These are phyloP conservation scores for Nemania diffusa DNA, from an alignment of 2,329 filamentous ascomycete genomes.

Conservation along the genomic window DNA sequence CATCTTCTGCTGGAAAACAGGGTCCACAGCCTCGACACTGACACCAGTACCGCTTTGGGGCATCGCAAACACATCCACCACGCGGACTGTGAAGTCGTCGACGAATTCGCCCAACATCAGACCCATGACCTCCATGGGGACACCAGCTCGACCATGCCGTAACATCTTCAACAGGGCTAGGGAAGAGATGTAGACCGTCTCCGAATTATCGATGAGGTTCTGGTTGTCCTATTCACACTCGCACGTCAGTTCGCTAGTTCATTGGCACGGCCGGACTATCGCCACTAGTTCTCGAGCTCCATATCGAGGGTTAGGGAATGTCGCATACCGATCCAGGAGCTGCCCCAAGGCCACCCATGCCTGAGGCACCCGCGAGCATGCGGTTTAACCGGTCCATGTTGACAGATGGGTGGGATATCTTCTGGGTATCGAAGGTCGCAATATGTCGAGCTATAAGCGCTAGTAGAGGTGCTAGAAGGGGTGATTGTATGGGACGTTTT, in stretches of 20 bases:
- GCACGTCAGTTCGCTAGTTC: conserved; percentile 12
- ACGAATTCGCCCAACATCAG: conserved; percentile 99
- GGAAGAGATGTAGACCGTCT: conserved; percentile 99
- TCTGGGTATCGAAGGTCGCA: not conserved
- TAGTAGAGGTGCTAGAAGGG: not conserved
- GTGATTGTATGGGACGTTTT: not conserved
- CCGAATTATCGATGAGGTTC: conserved; percentile 96
- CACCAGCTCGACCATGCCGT: conserved; percentile 94
- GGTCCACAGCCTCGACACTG: conserved; percentile 97
- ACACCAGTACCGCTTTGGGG: conserved; percentile 98
- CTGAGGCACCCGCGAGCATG: conserved; percentile 79
- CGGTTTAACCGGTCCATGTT: conserved; percentile 92
- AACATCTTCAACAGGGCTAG: conserved; percentile 98
- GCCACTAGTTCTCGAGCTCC: not conserved
- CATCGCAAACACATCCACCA: conserved; percentile 99
- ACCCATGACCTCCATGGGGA: conserved; percentile 99
- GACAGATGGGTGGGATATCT: conserved; percentile 33
- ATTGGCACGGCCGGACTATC: no score
- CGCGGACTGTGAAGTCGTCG: conserved; percentile 97
- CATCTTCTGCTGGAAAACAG: conserved; percentile 99
- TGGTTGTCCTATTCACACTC: conserved; percentile 77
- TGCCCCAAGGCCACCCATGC: conserved; percentile 72
- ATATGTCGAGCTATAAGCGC: conserved; percentile 11
- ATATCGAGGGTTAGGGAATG: conserved; percentile 19
- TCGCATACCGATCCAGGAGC: conserved; percentile 69